These are phyloP conservation scores for Tardiomyces digboiensis DNA, from an alignment of 1,139 yeast species.

Conservation along the genomic window DNA sequence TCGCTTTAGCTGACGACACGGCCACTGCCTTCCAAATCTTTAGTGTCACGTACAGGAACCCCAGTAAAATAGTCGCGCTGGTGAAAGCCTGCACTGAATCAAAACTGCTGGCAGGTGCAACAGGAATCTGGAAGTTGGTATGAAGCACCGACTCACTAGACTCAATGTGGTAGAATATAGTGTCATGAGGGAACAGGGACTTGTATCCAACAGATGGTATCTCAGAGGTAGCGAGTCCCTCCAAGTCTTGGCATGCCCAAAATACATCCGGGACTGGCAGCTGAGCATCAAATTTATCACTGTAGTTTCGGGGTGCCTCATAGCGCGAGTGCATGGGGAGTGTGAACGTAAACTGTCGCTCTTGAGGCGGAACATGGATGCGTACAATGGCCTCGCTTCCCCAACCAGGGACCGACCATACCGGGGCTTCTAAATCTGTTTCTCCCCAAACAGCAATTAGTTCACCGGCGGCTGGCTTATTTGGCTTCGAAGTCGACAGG, in stretches of 20 bases:
- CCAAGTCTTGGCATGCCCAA: constrained; percentile 36
- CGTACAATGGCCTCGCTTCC: constrained; percentile 37
- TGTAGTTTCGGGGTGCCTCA: constrained; percentile 26
- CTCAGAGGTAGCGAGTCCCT: constrained; percentile 28
- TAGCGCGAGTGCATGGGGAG: constrained; percentile 43
- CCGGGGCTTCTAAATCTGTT: constrained; percentile 37
- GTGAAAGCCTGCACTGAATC: constrained; percentile 12
- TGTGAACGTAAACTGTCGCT: constrained; percentile 20
- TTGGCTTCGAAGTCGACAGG: constrained; percentile 18
- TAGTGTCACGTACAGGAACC: constrained; percentile 11
- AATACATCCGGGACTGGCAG: constrained; percentile 35
- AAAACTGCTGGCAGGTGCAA: constrained; percentile 10
- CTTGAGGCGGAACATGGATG: constrained; percentile 13
- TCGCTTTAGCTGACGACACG: too few relatives aligned
- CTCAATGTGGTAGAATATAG: constrained; percentile 31
- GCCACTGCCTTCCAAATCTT: not conserved
- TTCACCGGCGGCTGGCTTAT: constrained; percentile 24
- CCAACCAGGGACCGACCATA: constrained; percentile 35
- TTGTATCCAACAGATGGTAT: constrained; percentile 32
- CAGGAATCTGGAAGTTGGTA: constrained; percentile 7
- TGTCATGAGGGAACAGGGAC: constrained; percentile 34
- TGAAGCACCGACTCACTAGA: constrained; percentile 4
- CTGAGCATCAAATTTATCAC: constrained; percentile 7
- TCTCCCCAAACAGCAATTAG: constrained; percentile 35
- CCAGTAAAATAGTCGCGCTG: constrained; percentile 12